These are phyloP conservation scores for Podila epigama DNA, from an alignment of 192 early-diverging fungal genomes.

Conservation along the genomic window DNA sequence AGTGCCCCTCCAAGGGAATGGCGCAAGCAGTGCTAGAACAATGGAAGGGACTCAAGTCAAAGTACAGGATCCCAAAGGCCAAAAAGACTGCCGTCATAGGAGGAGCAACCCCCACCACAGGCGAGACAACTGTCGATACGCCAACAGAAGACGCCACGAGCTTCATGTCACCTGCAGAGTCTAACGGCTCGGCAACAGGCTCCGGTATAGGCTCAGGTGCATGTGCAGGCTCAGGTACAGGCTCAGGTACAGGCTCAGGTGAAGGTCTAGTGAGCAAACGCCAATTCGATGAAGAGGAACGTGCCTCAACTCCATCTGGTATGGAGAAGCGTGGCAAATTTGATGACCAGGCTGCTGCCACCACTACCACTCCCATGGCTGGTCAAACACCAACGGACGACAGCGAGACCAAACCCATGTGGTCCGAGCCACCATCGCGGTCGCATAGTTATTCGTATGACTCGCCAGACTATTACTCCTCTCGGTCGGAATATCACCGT, in stretches of 20 bases:
- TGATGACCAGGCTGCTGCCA: conserved; percentile 6
- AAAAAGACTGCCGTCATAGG: conserved; percentile 44
- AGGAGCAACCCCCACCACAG: conserved; percentile 2
- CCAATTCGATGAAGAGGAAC: conserved; percentile 47
- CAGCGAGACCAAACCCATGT: neutral
- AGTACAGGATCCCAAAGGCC: conserved; percentile 64
- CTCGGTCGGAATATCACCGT: conserved; percentile 32
- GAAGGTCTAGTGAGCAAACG: conserved; percentile 43
- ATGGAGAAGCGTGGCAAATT: conserved; percentile 45
- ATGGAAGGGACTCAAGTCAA: conserved; percentile 60
- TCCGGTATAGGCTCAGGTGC: too few relatives aligned
- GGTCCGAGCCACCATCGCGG: conserved; percentile 10
- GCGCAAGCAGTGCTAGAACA: conserved; percentile 57
- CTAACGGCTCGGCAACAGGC: conserved; percentile 37
- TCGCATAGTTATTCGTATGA: conserved; percentile 22
- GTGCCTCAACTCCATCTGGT: conserved; percentile 40
- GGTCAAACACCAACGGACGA: conserved; percentile 17
- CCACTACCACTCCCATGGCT: too few relatives aligned
- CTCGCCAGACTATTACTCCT: conserved; percentile 21
- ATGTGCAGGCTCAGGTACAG: too few relatives aligned
- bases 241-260: conserved; percentile 28
- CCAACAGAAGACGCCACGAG: conserved; percentile 21
- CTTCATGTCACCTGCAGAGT: conserved; percentile 48
- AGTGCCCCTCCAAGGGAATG: conserved; percentile 53
- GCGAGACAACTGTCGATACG: conserved; percentile 10